phyloP scores from a whole-genome alignment of 495 filamentous ascomycete genomes.

The Glonium stellatum region DNA sequence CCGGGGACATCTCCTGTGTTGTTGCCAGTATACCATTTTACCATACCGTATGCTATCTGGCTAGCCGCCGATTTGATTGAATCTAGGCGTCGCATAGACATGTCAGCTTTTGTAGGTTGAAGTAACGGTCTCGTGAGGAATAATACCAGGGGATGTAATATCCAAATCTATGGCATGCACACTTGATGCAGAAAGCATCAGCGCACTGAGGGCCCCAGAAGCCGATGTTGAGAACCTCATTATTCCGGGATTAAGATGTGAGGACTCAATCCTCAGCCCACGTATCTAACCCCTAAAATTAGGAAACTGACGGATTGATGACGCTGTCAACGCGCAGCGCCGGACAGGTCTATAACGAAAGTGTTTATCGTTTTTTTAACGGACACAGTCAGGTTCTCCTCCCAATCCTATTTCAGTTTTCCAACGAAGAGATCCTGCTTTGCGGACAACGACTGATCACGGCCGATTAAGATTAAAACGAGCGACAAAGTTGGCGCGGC shows the following conservation, averaged over 20 bases:
- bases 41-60: conserved; percentile 33
- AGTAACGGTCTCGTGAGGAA: not conserved
- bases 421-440: not conserved
- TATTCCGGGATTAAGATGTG: conserved; percentile 7
- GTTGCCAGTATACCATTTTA: conserved; percentile 43
- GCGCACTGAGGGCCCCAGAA: conserved; percentile 20
- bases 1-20: conserved; percentile 40
- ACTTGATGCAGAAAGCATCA: conserved; percentile 12
- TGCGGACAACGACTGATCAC: not conserved
- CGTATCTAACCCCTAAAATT: not conserved
- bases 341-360: not conserved
- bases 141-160: conserved; percentile 15
- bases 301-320: not conserved
- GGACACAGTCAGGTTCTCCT: not conserved
- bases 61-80: conserved; percentile 35
- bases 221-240: conserved; percentile 26
- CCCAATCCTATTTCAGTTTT: not conserved
- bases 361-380: not conserved
- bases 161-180: conserved; percentile 25
- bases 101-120: not conserved
- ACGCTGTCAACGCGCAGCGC: conserved; percentile 16
- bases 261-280: not conserved
- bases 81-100: conserved; percentile 13
- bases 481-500: not conserved
- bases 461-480: not conserved